phyloP scores from a whole-genome alignment of 1,284 basidiomycete species.

The Ganoderma multipileum region DNA sequence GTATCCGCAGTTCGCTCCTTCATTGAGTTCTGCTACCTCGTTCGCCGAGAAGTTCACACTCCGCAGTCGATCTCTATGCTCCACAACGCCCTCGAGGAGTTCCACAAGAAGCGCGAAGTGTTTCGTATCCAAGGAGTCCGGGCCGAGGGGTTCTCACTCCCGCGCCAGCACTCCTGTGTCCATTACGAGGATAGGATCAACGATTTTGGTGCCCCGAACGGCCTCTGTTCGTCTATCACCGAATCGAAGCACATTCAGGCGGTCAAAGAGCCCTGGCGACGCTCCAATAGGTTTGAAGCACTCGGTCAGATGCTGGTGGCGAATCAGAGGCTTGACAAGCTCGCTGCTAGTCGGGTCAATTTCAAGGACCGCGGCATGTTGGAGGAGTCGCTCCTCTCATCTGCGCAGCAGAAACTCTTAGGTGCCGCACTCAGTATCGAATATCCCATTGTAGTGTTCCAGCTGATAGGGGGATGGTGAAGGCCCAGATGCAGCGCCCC shows the following conservation, averaged over 20 bases:
- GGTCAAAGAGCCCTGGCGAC: conserved; percentile 33
- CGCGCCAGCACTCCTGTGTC: conserved; percentile 24
- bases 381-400: background rate
- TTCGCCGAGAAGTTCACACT: conserved; percentile 3
- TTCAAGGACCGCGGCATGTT: conserved; percentile 19
- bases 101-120: background rate
- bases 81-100: background rate
- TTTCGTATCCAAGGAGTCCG: conserved; percentile 8
- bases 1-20: conserved; percentile 17
- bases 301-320: conserved; percentile 30
- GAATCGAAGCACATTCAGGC: conserved; percentile 33
- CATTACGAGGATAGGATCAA: conserved; percentile 22
- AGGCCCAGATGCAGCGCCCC: background rate
- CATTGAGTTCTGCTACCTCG: conserved; percentile 29
- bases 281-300: conserved; percentile 23
- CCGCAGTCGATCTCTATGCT: conserved; percentile 4
- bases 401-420: background rate
- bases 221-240: conserved; percentile 32
- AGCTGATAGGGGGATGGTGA: background rate
- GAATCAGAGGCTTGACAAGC: conserved; percentile 27
- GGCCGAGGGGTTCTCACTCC: conserved; percentile 23
- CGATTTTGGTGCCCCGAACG: conserved; percentile 26
- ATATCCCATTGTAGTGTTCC: background rate
- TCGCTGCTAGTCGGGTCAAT: conserved; percentile 11
- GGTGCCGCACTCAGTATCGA: background rate